phyloP scores from a whole-genome alignment of 2,329 filamentous ascomycete species.

The Fonsecaea erecta region DNA sequence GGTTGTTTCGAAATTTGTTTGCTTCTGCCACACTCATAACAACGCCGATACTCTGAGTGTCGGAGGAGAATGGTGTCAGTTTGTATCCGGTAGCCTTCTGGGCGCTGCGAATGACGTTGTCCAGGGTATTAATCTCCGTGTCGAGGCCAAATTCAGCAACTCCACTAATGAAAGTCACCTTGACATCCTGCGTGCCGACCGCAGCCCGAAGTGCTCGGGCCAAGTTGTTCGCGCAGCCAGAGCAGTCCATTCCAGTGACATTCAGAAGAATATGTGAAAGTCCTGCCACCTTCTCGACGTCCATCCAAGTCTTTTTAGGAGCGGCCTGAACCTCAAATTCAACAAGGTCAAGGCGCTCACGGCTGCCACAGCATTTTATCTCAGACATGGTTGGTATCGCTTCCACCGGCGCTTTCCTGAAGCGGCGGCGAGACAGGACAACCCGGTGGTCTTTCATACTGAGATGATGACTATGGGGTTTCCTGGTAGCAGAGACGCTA shows the following conservation, averaged over 20 bases:
- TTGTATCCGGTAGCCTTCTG: slow-evolving; percentile 34
- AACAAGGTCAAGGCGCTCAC: slow-evolving; percentile 12
- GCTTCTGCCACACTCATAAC: slow-evolving; percentile 19
- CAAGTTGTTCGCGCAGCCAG: slow-evolving; percentile 39
- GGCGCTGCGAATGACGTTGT: slow-evolving; percentile 32
- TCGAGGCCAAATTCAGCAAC: slow-evolving; percentile 46
- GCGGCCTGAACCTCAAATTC: background rate
- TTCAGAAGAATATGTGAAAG: slow-evolving; percentile 28
- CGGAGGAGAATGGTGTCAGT: slow-evolving; percentile 23
- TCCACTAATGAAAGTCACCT: slow-evolving; percentile 35
- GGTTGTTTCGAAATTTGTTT: slow-evolving; percentile 14
- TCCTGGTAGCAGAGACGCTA: slow-evolving; percentile 4
- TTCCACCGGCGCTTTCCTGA: slow-evolving; percentile 7
- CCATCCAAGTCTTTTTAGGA: slow-evolving; percentile 12
- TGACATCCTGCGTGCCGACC: slow-evolving; percentile 29
- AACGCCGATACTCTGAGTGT: slow-evolving; percentile 33
- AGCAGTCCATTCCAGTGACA: slow-evolving; percentile 30
- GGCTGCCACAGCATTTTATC: slow-evolving; percentile 23
- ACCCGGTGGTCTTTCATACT: slow-evolving; percentile 14
- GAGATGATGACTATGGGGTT: slow-evolving; percentile 18
- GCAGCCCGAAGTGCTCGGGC: slow-evolving; percentile 29
- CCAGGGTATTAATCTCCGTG: slow-evolving; percentile 44
- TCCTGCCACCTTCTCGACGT: slow-evolving; percentile 29
- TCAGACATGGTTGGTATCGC: slow-evolving; percentile 4
- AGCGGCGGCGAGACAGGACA: slow-evolving; percentile 13